These are phyloP conservation scores for Kokia cookei DNA, from an alignment of 441 rosid genomes.

Conservation along the genomic window DNA sequence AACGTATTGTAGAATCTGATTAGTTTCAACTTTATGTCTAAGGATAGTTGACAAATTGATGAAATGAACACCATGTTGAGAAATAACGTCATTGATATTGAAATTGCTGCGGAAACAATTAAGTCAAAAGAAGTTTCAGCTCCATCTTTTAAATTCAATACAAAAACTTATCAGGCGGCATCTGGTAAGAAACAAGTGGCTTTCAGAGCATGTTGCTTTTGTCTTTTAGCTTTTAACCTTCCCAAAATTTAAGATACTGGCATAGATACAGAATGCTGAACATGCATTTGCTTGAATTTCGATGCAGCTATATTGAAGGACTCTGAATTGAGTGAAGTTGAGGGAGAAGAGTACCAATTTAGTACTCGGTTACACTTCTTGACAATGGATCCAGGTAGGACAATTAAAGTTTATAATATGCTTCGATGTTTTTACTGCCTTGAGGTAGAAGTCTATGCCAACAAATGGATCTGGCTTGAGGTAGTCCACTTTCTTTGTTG, in stretches of 20 bases:
- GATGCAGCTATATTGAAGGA: constrained; percentile 82
- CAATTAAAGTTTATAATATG: background rate
- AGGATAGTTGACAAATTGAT: too few relatives aligned
- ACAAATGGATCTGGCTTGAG: background rate
- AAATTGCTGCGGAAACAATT: constrained; percentile 54
- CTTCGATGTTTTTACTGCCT: background rate
- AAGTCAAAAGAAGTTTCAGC: too few relatives aligned
- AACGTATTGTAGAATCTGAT: too few relatives aligned
- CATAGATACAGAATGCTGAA: background rate
- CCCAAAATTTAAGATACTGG: background rate
- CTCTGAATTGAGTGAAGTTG: constrained; percentile 76
- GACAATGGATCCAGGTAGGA: constrained; percentile 83
- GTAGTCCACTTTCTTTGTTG: background rate
- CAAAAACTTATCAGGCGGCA: too few relatives aligned
- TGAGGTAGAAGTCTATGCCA: background rate
- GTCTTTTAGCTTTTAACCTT: background rate
- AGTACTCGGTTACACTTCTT: constrained; percentile 69
- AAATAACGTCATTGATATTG: constrained; percentile 6
- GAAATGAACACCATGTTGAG: background rate
- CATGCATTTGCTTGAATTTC: background rate
- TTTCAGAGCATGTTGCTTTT: too few relatives aligned
- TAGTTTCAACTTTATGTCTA: too few relatives aligned
- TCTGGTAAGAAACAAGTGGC: too few relatives aligned
- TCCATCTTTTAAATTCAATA: too few relatives aligned
- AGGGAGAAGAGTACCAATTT: constrained; percentile 89